phyloP scores from a whole-genome alignment of 345 rosid genomes.

The Laguncularia racemosa region DNA sequence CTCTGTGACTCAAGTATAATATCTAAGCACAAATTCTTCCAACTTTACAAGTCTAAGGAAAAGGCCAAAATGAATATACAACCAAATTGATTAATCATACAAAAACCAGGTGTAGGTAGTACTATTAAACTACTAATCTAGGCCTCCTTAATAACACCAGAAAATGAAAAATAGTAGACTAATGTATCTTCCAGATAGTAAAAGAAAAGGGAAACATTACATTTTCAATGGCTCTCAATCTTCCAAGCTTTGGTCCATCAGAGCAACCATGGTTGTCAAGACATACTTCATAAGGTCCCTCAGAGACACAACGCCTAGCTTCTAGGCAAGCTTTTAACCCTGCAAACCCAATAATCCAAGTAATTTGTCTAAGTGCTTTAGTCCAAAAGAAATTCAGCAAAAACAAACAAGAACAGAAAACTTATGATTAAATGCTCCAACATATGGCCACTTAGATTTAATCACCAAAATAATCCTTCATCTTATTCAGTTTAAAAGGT shows the following conservation, averaged over 20 bases:
- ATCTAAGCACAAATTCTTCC: too few relatives aligned
- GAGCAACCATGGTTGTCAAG: conserved; percentile 65
- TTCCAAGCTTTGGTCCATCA: conserved; percentile 66
- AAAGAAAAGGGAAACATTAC: conserved; percentile 24
- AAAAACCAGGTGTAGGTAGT: too few relatives aligned
- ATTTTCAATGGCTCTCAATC: conserved; percentile 46
- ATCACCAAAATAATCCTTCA: too few relatives aligned
- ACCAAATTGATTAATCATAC: too few relatives aligned
- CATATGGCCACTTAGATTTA: too few relatives aligned
- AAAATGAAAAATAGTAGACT: neutral
- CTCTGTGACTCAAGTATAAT: too few relatives aligned
- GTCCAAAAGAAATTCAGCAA: too few relatives aligned
- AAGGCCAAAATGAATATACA: too few relatives aligned
- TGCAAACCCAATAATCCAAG: conserved; percentile 9
- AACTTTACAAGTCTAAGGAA: neutral
- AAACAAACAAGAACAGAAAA: too few relatives aligned
- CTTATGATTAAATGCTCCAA: too few relatives aligned
- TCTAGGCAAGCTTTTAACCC: conserved; percentile 83
- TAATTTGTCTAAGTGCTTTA: neutral
- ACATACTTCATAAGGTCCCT: conserved; percentile 66
- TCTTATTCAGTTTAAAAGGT: too few relatives aligned
- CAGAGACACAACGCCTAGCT: conserved; percentile 35
- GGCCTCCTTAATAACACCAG: neutral
- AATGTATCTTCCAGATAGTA: neutral
- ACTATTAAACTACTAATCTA: neutral